phyloP scores from a whole-genome alignment of 108 stramenopile species.

The Pseudonitzschia multiseries region DNA sequence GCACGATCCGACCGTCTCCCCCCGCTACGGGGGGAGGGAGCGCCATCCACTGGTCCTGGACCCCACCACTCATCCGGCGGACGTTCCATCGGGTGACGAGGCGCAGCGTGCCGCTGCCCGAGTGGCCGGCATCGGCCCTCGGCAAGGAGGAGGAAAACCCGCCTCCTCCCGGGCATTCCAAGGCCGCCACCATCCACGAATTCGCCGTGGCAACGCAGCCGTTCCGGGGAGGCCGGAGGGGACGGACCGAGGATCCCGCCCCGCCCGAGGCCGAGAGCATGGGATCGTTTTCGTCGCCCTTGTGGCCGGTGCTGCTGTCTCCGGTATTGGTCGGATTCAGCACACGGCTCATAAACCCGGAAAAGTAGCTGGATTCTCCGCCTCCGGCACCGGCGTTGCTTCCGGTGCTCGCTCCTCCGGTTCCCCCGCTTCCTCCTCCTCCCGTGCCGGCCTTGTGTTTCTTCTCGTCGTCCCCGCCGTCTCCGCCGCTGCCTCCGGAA shows the following conservation, averaged over 20 bases:
- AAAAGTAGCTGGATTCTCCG: conserved; percentile 38
- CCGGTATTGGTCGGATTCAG: conserved; percentile 34
- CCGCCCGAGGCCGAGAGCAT: background rate
- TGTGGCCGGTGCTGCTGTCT: conserved; percentile 19
- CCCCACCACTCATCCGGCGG: conserved; percentile 45
- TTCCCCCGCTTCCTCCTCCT: conserved; percentile 6
- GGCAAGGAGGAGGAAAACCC: background rate
- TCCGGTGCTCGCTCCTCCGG: conserved; percentile 1
- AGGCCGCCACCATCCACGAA: conserved; percentile 80
- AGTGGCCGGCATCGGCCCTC: background rate
- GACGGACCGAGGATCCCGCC: conserved; percentile 32
- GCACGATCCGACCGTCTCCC: conserved; percentile 53
- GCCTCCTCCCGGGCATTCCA: conserved; percentile 52
- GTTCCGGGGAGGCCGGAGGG: conserved; percentile 59
- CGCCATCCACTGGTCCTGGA: conserved; percentile 43
- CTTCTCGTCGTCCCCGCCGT: conserved; percentile 8
- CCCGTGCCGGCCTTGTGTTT: conserved; percentile 2
- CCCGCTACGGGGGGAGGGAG: conserved; percentile 40
- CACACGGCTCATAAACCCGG: conserved; percentile 56
- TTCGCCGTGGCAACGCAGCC: conserved; percentile 78
- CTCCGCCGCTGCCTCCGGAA: background rate
- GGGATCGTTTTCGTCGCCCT: conserved; percentile 12
- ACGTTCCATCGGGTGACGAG: conserved; percentile 61
- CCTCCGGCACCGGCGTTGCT: conserved; percentile 10
- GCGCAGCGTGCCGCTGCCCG: conserved; percentile 31